phyloP scores from a whole-genome alignment of 1,284 basidiomycete genomes.

The Tilletia horrida region DNA sequence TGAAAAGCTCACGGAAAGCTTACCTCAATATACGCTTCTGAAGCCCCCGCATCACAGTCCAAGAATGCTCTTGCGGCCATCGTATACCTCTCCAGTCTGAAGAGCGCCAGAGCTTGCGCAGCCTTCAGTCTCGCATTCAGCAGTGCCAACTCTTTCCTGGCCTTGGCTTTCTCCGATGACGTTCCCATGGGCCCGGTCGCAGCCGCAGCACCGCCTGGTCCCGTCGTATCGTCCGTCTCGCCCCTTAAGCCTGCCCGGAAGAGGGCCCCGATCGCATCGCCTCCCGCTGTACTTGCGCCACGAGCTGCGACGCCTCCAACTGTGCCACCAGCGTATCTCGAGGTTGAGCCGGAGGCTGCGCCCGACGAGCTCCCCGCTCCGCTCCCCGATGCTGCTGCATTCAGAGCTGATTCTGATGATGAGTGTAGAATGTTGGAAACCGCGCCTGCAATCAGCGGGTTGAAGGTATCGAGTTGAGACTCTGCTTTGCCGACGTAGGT shows the following conservation, averaged over 20 bases:
- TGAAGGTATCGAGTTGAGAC: constrained; percentile 70
- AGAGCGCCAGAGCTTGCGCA: constrained; percentile 68
- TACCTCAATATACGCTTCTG: constrained; percentile 70
- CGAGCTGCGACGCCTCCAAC: constrained; percentile 31
- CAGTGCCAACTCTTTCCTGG: constrained; percentile 30
- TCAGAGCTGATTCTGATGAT: constrained; percentile 26
- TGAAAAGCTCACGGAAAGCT: constrained; percentile 1
- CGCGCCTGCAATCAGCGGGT: constrained; percentile 34
- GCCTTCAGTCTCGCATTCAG: constrained; percentile 74
- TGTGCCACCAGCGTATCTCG: constrained; percentile 22
- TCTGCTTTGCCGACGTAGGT: constrained; percentile 89
- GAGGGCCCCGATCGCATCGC: constrained; percentile 49
- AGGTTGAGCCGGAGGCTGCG: not conserved
- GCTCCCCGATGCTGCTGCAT: constrained; percentile 9
- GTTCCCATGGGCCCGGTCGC: constrained; percentile 4
- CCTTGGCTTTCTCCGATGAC: constrained; percentile 21
- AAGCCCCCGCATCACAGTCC: constrained; percentile 67
- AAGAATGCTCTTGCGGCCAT: constrained; percentile 71
- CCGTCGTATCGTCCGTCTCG: constrained; percentile 13
- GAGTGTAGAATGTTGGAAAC: constrained; percentile 1
- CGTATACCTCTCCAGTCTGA: constrained; percentile 70
- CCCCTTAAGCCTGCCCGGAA: constrained; percentile 40
- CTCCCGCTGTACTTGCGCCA: constrained; percentile 37
- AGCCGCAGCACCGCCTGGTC: not conserved
- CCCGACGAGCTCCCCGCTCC: constrained; percentile 26